Percentiles rank a stretch among this genome's conserved stretches.
These are phyloP conservation scores for Cryptosporidium tyzzeri DNA, from an alignment of 169 alveolate genomes.

Conservation along the genomic window DNA sequence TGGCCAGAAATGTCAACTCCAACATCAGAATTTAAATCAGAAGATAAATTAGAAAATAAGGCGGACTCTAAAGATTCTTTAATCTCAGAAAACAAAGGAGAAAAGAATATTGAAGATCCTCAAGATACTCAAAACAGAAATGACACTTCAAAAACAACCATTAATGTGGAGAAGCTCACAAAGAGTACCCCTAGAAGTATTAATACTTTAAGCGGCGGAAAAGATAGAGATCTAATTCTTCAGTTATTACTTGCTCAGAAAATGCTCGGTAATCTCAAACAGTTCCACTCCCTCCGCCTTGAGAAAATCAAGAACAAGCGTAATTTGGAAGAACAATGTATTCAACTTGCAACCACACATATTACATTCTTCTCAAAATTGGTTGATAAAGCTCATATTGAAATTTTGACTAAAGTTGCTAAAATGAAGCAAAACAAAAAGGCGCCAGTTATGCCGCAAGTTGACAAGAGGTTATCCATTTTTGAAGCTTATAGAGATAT, in stretches of 20 bases:
- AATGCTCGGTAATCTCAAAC: constrained; percentile 5
- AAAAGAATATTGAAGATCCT: background rate
- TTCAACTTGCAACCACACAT: constrained; percentile 13
- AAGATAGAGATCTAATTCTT: background rate
- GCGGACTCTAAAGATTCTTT: background rate
- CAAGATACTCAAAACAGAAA: background rate
- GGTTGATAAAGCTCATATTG: background rate
- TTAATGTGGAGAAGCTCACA: background rate
- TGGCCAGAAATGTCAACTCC: constrained; percentile 32
- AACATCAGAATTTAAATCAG: background rate
- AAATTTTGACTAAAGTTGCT: background rate
- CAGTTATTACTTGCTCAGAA: background rate
- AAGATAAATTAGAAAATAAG: background rate
- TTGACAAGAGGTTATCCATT: constrained; percentile 16
- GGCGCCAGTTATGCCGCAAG: background rate
- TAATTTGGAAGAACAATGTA: constrained; percentile 16
- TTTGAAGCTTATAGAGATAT: constrained; percentile 23
- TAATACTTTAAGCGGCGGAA: background rate
- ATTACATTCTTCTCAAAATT: constrained; percentile 18
- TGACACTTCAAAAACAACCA: background rate
- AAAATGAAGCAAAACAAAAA: background rate
- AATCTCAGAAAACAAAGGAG: background rate
- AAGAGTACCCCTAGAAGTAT: background rate
- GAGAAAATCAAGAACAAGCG: constrained; percentile 5
- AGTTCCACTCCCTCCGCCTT: constrained; percentile 12